These are phyloP conservation scores for Taphrina flavorubra DNA, from an alignment of 1,139 yeast genomes.

Conservation along the genomic window DNA sequence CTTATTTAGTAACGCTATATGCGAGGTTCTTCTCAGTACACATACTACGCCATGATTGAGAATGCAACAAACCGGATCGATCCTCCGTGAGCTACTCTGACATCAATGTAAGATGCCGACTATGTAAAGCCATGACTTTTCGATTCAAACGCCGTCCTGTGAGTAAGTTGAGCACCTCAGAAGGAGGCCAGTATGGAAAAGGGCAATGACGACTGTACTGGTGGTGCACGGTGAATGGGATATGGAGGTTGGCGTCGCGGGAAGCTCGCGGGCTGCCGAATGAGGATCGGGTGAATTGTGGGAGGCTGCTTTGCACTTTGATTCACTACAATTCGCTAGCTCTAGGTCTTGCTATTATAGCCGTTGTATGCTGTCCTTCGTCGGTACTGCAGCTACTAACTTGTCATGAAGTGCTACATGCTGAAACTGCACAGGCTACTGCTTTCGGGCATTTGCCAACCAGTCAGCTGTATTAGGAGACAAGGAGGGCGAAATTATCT, in stretches of 20 bases:
- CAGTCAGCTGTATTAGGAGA: no score
- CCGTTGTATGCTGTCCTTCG: no score
- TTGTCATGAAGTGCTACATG: no score
- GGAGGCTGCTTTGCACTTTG: neutral
- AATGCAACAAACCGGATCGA: neutral
- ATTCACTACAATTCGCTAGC: neutral
- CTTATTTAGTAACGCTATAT: neutral
- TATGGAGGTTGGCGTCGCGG: no score
- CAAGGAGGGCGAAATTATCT: no score
- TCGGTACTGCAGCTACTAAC: no score
- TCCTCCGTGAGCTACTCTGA: neutral
- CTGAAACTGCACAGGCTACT: no score
- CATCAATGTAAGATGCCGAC: no score
- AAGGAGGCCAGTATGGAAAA: neutral
- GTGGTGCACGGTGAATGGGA: neutral
- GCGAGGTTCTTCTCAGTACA: neutral
- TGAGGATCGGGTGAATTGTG: neutral
- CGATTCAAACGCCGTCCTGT: no score
- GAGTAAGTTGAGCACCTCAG: no score
- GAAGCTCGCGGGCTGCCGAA: neutral
- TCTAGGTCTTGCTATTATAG: neutral
- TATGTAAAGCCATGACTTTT: no score
- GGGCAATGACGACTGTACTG: slow-evolving; percentile 4
- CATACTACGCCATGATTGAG: slow-evolving; percentile 23
- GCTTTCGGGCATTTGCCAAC: no score